Conservation (phyloP, 1,139 yeast genomes). For the Meyerozyma sp. region DNA sequence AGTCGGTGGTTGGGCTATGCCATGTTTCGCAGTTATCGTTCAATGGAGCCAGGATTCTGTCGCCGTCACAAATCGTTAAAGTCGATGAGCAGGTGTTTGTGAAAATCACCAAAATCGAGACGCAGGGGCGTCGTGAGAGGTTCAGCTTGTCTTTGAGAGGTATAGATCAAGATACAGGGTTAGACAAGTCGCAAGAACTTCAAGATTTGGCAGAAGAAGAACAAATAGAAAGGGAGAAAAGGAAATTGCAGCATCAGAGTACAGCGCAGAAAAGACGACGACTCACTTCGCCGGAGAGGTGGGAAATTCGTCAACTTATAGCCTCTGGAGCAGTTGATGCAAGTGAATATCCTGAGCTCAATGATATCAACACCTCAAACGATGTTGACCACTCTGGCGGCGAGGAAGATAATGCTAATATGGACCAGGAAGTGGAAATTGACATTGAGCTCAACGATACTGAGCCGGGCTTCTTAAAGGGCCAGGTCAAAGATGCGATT, state of each 20-base stretch:
- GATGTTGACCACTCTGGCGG: slow-evolving; percentile 8
- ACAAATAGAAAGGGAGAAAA: slow-evolving; percentile 9
- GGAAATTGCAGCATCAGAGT: slow-evolving; percentile 10
- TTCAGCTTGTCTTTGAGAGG: slow-evolving; percentile 60
- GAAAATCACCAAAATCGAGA: slow-evolving; percentile 46
- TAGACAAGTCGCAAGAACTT: slow-evolving; percentile 24
- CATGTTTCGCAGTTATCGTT: slow-evolving; percentile 68
- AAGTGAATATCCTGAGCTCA: slow-evolving; percentile 69
- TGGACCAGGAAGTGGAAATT: slow-evolving; percentile 49
- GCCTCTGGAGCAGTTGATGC: slow-evolving; percentile 73
- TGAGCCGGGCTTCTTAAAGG: slow-evolving; percentile 70
- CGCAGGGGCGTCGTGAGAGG: slow-evolving; percentile 2
- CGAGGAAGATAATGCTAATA: slow-evolving; percentile 18
- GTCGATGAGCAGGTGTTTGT: slow-evolving; percentile 63
- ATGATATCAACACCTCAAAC: slow-evolving; percentile 37
- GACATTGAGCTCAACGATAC: slow-evolving; percentile 70
- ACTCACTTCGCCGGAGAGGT: slow-evolving; percentile 78
- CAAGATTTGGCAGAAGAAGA: background rate
- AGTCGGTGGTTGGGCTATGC: slow-evolving; percentile 52
- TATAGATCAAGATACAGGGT: slow-evolving; percentile 70
- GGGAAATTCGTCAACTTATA: slow-evolving; percentile 82
- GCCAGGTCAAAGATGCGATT: slow-evolving; percentile 38
- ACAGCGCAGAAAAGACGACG: slow-evolving; percentile 26
- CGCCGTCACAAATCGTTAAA: slow-evolving; percentile 55
- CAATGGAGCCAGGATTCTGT: slow-evolving; percentile 42